A percentile compares a stretch with the other conserved stretches of the same genome.
phyloP scores from a whole-genome alignment of 2,329 filamentous ascomycete species.

The Massarina eburnea region DNA sequence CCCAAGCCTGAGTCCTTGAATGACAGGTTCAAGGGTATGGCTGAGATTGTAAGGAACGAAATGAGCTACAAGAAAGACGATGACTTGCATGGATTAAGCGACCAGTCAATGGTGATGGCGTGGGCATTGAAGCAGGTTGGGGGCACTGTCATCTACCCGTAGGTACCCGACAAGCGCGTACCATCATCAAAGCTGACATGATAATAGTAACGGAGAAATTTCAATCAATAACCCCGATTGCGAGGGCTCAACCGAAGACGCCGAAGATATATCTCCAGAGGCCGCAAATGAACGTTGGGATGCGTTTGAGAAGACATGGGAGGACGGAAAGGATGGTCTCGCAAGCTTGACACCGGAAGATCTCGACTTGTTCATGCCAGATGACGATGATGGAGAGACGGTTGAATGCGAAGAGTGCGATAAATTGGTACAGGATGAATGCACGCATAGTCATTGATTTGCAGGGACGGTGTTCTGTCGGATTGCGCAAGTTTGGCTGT shows the following conservation, averaged over 20 bases:
- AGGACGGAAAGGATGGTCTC: no score
- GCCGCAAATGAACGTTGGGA: no score
- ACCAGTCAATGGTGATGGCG: constrained; percentile 15
- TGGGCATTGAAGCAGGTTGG: constrained; percentile 19
- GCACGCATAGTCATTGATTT: no score
- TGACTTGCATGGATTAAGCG: constrained; percentile 16
- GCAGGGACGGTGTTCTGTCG: no score
- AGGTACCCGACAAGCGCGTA: neutral
- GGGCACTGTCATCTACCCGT: constrained; percentile 1
- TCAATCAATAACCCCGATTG: neutral
- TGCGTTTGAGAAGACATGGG: no score
- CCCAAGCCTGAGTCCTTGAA: constrained; percentile 9
- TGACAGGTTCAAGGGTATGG: constrained; percentile 13
- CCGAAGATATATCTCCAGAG: neutral
- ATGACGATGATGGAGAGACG: no score
- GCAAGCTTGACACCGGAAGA: no score
- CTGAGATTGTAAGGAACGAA: constrained; percentile 20
- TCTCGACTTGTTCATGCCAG: no score
- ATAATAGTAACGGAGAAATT: constrained; percentile 1
- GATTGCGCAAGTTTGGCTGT: no score
- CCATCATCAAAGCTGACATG: neutral
- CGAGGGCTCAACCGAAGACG: neutral
- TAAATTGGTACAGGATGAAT: no score
- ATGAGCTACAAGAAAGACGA: constrained; percentile 16
- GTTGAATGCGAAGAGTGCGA: no score